Evolutionary conservation across 2,329 filamentous ascomycete species (phyloP).

Genomic region (Huntiella decipiens): DNA sequence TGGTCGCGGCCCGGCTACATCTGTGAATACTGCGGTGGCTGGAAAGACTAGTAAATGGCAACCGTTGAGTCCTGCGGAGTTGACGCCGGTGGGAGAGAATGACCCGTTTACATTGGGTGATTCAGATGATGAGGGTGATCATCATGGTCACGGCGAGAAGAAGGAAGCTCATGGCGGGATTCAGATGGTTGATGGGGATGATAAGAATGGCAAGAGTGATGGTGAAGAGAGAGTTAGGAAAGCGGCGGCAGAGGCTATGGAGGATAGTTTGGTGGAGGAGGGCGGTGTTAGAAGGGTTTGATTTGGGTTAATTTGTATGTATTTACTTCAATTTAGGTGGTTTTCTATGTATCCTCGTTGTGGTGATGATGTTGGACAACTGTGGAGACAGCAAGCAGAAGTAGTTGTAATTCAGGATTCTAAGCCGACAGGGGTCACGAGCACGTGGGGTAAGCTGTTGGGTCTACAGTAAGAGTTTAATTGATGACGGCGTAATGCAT

Average conservation of each 20-base stretch:
- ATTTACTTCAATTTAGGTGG: not conserved
- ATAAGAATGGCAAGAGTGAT: conserved; percentile 31
- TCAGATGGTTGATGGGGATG: conserved; percentile 26
- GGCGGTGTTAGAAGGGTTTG: not conserved
- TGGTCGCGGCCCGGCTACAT: not conserved
- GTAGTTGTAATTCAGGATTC: too few relatives aligned
- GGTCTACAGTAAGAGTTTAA: too few relatives aligned
- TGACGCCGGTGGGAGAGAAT: conserved; percentile 37
- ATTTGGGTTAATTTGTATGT: not conserved
- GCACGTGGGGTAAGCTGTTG: too few relatives aligned
- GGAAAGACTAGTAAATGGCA: conserved; percentile 89
- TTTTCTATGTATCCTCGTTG: not conserved
- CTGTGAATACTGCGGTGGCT: conserved; percentile 21
- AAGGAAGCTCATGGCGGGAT: conserved; percentile 13
- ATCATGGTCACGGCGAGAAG: conserved; percentile 13
- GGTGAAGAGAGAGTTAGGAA: conserved; percentile 45
- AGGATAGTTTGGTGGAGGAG: conserved; percentile 32
- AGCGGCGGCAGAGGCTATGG: conserved; percentile 42
- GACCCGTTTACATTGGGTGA: conserved; percentile 95
- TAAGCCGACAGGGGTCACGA: too few relatives aligned
- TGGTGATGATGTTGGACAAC: not conserved
- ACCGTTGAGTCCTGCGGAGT: conserved; percentile 63
- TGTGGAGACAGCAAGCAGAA: too few relatives aligned
- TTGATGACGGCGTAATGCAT: too few relatives aligned
- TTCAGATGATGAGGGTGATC: conserved; percentile 76